phyloP scores from a whole-genome alignment of 257 asterid species.

The Nicotiana attenuata region DNA sequence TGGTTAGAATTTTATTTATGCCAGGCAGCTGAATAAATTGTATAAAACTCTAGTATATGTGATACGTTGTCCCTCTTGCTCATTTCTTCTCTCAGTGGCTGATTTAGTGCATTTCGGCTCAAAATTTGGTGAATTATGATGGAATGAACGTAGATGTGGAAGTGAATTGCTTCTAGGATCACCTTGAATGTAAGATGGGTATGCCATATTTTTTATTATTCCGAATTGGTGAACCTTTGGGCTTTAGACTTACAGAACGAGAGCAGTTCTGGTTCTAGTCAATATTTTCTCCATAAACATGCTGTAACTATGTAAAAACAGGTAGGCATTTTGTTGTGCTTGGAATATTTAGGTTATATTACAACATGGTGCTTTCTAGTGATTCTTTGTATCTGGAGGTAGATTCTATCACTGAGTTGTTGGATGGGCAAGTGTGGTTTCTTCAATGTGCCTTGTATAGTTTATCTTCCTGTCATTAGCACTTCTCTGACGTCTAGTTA shows the following conservation, averaged over 20 bases:
- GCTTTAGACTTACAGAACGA: background rate
- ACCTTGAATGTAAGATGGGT: background rate
- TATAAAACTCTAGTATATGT: background rate
- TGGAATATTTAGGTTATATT: background rate
- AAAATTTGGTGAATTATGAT: background rate
- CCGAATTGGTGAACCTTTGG: background rate
- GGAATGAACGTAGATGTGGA: background rate
- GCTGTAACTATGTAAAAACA: background rate
- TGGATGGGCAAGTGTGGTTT: too few relatives aligned
- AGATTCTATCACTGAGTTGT: too few relatives aligned
- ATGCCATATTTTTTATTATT: background rate
- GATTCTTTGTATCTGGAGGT: background rate
- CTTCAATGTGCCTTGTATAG: background rate
- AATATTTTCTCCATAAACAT: background rate
- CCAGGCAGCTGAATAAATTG: background rate
- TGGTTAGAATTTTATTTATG: background rate
- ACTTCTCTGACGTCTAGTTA: background rate
- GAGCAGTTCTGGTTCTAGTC: too few relatives aligned
- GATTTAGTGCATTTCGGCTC: background rate
- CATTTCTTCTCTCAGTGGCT: background rate
- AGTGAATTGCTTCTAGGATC: background rate
- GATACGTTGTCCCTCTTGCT: background rate
- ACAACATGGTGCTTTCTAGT: background rate
- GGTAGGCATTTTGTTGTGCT: background rate
- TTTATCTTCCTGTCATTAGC: background rate